Evolutionary conservation across 2,329 filamentous ascomycete species (phyloP).

Genomic region (Calonectria honghensis): DNA sequence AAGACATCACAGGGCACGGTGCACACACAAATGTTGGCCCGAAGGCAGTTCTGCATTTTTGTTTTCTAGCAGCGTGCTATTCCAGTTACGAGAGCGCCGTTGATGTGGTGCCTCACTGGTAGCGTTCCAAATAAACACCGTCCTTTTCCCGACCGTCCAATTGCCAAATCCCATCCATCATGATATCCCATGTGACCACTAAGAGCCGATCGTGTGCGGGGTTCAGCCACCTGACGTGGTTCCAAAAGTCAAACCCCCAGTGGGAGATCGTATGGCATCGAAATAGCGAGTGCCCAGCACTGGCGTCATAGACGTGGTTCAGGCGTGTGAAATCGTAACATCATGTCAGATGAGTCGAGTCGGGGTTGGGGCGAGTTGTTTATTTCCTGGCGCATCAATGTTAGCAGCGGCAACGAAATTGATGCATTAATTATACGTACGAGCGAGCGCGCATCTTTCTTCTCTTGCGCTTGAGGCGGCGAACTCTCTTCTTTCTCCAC

Average conservation of each 20-base stretch:
- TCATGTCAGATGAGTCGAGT: conserved; percentile 68
- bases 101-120: conserved; percentile 51
- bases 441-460: conserved; percentile 99
- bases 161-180: conserved; percentile 56
- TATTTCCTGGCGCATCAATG: conserved; percentile 74
- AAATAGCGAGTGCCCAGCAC: conserved; percentile 50
- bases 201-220: conserved; percentile 55
- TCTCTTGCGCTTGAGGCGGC: conserved; percentile 99
- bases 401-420: conserved; percentile 53
- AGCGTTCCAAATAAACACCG: conserved; percentile 57
- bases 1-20: conserved; percentile 25
- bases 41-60: conserved; percentile 52
- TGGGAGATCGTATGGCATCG: conserved; percentile 48
- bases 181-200: conserved; percentile 59
- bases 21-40: conserved; percentile 32
- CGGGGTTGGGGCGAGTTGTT: conserved; percentile 77
- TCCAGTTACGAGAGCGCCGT: conserved; percentile 52
- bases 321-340: conserved; percentile 60
- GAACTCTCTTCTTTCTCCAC: conserved; percentile 99
- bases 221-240: conserved; percentile 54
- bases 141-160: conserved; percentile 57
- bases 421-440: conserved; percentile 75
- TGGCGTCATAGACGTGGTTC: conserved; percentile 53
- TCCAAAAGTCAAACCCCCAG: conserved; percentile 55
- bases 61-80: conserved; percentile 54